Base-by-base conservation (phyloP, 2,329 filamentous ascomycete species). In the Curvularia sp. region DNA sequence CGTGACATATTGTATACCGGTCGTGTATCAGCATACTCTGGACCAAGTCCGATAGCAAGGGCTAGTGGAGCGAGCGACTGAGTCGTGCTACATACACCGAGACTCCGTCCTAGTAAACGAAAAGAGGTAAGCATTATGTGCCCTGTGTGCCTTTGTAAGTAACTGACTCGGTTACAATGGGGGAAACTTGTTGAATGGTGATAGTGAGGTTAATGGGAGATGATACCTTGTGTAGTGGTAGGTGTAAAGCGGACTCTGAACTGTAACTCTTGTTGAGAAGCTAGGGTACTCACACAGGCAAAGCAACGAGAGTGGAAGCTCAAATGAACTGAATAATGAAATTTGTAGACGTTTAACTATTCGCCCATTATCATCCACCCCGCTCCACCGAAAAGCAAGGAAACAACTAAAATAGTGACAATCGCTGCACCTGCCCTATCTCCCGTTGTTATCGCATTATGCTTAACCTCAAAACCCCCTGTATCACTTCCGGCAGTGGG, bases 381-480 rank as follows among this genome's bases (percentile, higher is more conserved):
- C 20, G 78, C 80, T 7, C 85, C 85, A 0, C 81, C 81, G 22
- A 88, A 61, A 38, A 90, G 75, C 2, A 81, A 76, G 1, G 81
- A 66, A 1, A 91, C 71, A 3, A 88, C 73, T 6, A 87, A 46
- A 3, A 84, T 75, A 1, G 89, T 93, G 46, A 86, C 61, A 55
- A 92, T 83, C 3, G 84, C 85, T 20, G 89, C 90, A 12, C 89
- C 91, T 6, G 85, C 89, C 58, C 79, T 85, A 67, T 93, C 90
- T 5, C 81, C 86, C 0, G 81, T 81, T 2, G 84, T 85, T 28
- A 88, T 82, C 1, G 59, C 49, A 18, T 71, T 57, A 51, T 66
- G 66, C 10, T 59, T 54, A 26, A 70, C 57, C 3, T 74, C 70
- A 1, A 69, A 60, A 39, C 58, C 60, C 42, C 72, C 68, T 18